A percentile compares a stretch with the other conserved stretches of the same genome.
phyloP scores from a whole-genome alignment of 345 rosid species.

The Camelina hispida region DNA sequence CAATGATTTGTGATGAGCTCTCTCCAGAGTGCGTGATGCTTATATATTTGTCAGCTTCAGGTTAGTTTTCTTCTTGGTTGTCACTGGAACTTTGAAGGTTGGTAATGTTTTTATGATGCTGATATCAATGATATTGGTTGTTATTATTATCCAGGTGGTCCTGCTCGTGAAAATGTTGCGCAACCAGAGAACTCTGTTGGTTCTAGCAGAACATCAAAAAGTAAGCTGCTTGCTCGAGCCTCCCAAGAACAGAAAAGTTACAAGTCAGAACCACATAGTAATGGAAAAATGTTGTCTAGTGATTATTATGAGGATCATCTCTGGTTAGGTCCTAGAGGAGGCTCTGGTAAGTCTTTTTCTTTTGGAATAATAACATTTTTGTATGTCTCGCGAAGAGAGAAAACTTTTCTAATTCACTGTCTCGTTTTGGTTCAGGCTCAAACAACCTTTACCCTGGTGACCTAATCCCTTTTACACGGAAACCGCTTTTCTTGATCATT shows the following conservation, averaged over 20 bases:
- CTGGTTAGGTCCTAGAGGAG: slow-evolving; percentile 82
- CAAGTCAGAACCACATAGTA: slow-evolving; percentile 53
- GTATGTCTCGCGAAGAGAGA: slow-evolving; percentile 5
- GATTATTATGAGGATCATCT: slow-evolving; percentile 57
- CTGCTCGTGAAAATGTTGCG: slow-evolving; percentile 47
- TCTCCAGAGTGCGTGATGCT: slow-evolving; percentile 81
- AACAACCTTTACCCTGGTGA: slow-evolving; percentile 88
- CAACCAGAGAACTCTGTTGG: slow-evolving; percentile 60
- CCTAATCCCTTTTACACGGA: slow-evolving; percentile 92
- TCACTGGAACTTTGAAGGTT: slow-evolving; percentile 30
- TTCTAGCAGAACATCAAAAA: slow-evolving; percentile 65
- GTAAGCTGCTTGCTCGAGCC: slow-evolving; percentile 54
- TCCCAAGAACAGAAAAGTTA: slow-evolving; percentile 58
- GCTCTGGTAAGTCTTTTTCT: slow-evolving; percentile 58
- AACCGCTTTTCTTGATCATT: slow-evolving; percentile 88
- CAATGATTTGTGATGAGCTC: slow-evolving; percentile 88
- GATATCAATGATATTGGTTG: slow-evolving; percentile 27
- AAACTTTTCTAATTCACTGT: slow-evolving; percentile 15
- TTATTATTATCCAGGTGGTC: slow-evolving; percentile 61
- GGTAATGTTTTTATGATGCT: slow-evolving; percentile 8
- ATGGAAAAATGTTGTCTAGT: slow-evolving; percentile 54
- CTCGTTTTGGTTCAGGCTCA: slow-evolving; percentile 57
- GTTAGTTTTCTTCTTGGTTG: slow-evolving; percentile 49
- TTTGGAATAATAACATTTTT: slow-evolving; percentile 12
- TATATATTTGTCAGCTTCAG: slow-evolving; percentile 84